phyloP scores from a whole-genome alignment of 2,329 filamentous ascomycete species.

The Sporothrix pseudoabietina region DNA sequence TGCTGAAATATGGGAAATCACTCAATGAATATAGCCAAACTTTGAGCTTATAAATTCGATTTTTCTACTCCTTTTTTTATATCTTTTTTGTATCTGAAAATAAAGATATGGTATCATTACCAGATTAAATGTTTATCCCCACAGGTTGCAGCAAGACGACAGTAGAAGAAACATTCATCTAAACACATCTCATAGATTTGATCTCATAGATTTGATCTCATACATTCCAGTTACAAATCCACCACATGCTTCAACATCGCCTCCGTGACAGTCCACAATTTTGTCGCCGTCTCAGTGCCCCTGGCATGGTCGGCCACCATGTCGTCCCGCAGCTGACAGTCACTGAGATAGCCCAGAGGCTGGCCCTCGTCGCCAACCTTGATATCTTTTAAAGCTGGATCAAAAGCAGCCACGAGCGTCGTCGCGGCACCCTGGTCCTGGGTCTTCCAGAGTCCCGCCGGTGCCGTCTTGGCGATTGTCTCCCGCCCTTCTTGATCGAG shows the following conservation, averaged over 20 bases:
- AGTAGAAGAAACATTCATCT: too few species aligned
- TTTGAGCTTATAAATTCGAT: too few species aligned
- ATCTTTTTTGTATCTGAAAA: too few species aligned
- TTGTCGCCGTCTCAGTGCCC: conserved; percentile 45
- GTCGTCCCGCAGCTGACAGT: conserved; percentile 44
- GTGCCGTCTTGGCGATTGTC: conserved; percentile 38
- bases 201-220: too few species aligned
- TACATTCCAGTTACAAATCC: background rate
- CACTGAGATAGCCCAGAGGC: conserved; percentile 44
- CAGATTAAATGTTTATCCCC: too few species aligned
- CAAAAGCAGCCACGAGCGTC: conserved; percentile 47
- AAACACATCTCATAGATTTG: too few species aligned
- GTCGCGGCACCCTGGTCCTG: conserved; percentile 46
- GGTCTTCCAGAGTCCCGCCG: conserved; percentile 42
- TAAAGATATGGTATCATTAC: too few species aligned
- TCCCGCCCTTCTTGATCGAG: conserved; percentile 36
- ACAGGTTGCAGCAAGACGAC: too few species aligned
- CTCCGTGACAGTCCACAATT: conserved; percentile 52
- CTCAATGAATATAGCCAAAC: too few species aligned
- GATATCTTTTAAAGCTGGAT: conserved; percentile 41
- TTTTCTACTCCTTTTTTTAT: too few species aligned
- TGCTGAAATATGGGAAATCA: too few species aligned
- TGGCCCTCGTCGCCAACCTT: conserved; percentile 37
- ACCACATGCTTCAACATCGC: conserved; percentile 28
- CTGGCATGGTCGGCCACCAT: conserved; percentile 40